These are phyloP conservation scores for Cladorrhinum samala DNA, from an alignment of 495 filamentous ascomycete species.

Conservation along the genomic window DNA sequence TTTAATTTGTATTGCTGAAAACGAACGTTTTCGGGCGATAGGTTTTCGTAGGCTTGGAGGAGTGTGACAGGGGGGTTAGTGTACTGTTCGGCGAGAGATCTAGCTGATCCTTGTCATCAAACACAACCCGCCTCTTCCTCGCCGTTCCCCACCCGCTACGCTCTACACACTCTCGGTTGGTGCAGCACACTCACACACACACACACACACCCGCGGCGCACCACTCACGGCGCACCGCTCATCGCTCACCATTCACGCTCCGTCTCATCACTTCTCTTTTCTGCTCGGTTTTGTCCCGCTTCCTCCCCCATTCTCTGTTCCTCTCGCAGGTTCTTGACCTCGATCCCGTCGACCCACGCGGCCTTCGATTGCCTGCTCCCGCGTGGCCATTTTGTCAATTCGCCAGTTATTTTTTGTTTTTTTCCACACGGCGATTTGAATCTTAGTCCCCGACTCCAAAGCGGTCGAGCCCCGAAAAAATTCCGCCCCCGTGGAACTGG, in stretches of 20 bases:
- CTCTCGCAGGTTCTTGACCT: neutral
- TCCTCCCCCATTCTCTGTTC: neutral
- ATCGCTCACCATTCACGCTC: too few species aligned
- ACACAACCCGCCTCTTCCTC: constrained; percentile 10
- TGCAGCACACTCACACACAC: constrained; percentile 4
- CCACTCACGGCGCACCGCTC: too few species aligned
- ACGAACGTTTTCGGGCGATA: too few species aligned
- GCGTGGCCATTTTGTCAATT: neutral
- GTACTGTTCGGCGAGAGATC: neutral
- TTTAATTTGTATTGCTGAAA: too few species aligned
- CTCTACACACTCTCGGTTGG: constrained; percentile 13
- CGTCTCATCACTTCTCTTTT: neutral
- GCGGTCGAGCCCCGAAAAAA: too few species aligned
- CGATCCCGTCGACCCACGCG: neutral
- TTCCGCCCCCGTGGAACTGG: too few species aligned
- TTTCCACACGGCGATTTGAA: too few species aligned
- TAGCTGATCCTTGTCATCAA: constrained; percentile 13
- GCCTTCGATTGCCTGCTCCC: neutral
- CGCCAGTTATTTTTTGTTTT: neutral
- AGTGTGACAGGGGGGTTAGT: too few species aligned
- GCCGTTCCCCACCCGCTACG: constrained; percentile 3
- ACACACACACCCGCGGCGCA: neutral
- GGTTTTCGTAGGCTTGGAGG: too few species aligned
- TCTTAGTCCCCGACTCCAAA: too few species aligned
- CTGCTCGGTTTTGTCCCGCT: neutral